Base-by-base conservation (phyloP, 345 rosid genomes). In the Linum usitatissimum region DNA sequence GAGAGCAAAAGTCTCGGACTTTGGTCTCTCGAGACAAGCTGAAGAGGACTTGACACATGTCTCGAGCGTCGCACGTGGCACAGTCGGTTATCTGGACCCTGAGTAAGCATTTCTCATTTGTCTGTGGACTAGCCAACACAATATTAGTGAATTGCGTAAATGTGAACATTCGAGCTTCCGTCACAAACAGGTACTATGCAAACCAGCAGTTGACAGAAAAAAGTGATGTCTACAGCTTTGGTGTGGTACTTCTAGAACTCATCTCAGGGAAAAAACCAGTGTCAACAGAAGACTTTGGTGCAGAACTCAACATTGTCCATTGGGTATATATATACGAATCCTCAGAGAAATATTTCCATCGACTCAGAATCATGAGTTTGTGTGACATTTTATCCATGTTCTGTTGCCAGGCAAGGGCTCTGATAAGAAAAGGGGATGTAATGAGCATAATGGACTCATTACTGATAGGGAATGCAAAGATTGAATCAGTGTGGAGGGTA, bases 1-100 rank as follows among this genome's bases (percentile, higher is more conserved):
- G 99, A 88, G 93, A 71, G 97, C 96, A 13, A 90, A 94, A 79
- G 91, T 94, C 10, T 90, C 99, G 0, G 99, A 90, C 79, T 94
- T 94, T 57, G 99, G 97, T 60, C 99, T 94, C 69, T 94, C 99
- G 8, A 86, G 86, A 64, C 97, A 90, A 76, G 81, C 97, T 66
- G 97, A 88, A 18, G 97, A 90, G 55, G 99, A 90, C 71, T 71
- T 90, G 60, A 86, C 99, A 53, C 96, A 90, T 36, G 72, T 90
- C 53, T 90, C 99, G 18, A 94, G 99, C 49, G 87, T 80, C n/a
- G 97, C 95, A 2, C 78, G 88, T 70, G 99, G 97, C 48, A 88
- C 97, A 0, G 89, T 90, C 0, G 99, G 99, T 69, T 90, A 94
- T 79, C 85, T 90, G 19, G 97, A 94, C 71, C 99, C 99, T 53